phyloP scores from a whole-genome alignment of 192 early-diverging fungal genomes.

The Podila horticola region DNA sequence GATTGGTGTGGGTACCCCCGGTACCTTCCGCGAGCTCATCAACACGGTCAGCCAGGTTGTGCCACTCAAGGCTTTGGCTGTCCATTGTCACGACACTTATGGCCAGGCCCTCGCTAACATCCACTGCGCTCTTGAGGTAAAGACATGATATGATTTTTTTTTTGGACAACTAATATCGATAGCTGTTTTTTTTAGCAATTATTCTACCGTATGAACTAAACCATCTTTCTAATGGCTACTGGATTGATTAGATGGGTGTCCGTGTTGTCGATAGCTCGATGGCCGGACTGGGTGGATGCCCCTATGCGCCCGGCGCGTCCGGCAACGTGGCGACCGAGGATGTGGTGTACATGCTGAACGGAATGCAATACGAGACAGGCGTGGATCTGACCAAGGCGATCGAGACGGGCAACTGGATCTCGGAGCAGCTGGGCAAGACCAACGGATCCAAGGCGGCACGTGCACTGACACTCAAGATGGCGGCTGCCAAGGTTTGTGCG shows the following conservation, averaged over 20 bases:
- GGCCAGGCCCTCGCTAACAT: slow-evolving; percentile 97
- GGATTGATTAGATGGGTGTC: slow-evolving; percentile 70
- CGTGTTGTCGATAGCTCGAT: slow-evolving; percentile 95
- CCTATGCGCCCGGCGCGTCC: slow-evolving; percentile 94
- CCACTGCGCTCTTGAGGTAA: slow-evolving; percentile 74
- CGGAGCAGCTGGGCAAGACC: slow-evolving; percentile 73
- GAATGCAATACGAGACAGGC: slow-evolving; percentile 84
- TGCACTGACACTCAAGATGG: slow-evolving; percentile 54
- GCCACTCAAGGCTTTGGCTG: slow-evolving; percentile 81
- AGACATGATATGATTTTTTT: neutral
- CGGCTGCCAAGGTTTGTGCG: slow-evolving; percentile 32
- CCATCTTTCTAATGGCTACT: neutral
- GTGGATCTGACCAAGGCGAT: slow-evolving; percentile 80
- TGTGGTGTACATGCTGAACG: slow-evolving; percentile 92
- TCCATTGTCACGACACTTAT: slow-evolving; percentile 98
- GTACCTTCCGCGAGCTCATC: slow-evolving; percentile 66
- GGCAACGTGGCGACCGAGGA: slow-evolving; percentile 98
- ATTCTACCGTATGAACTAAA: neutral
- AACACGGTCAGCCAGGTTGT: slow-evolving; percentile 74
- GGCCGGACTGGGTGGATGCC: slow-evolving; percentile 92
- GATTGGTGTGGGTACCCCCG: slow-evolving; percentile 89
- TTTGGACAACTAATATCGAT: neutral
- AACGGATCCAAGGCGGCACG: slow-evolving; percentile 69
- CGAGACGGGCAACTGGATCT: slow-evolving; percentile 89
- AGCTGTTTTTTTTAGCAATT: neutral